Conservation (phyloP, 768 basidiomycete genomes). For the Mrakia gelida region DNA sequence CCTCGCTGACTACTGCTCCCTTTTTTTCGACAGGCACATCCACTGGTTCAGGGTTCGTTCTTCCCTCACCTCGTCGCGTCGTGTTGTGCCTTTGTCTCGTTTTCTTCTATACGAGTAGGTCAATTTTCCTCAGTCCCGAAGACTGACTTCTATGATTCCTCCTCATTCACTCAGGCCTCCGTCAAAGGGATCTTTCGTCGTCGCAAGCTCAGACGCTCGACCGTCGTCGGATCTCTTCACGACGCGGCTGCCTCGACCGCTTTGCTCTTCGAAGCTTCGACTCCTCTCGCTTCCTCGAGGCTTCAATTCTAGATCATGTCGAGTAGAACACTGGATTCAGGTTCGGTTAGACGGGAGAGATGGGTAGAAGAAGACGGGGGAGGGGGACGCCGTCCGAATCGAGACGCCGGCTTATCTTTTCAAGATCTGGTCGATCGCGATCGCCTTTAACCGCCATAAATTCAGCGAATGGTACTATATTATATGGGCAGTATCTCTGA, state of each 20-base stretch:
- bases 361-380: too few relatives aligned
- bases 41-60: constrained; percentile 12
- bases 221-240: background rate
- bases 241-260: background rate
- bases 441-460: too few relatives aligned
- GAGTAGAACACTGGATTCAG: too few relatives aligned
- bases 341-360: too few relatives aligned
- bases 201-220: background rate
- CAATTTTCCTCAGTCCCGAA: too few relatives aligned
- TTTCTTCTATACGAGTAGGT: too few relatives aligned
- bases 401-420: too few relatives aligned
- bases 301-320: background rate
- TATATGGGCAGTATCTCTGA: too few relatives aligned
- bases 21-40: background rate
- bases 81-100: background rate
- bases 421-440: too few relatives aligned
- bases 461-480: too few relatives aligned
- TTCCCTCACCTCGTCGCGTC: too few relatives aligned
- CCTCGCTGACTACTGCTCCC: background rate
- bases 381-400: too few relatives aligned
- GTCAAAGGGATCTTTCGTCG: background rate
- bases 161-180: background rate
- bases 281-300: background rate
- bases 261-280: background rate
- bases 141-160: background rate